Evolutionary conservation across 2,329 filamentous ascomycete species (phyloP).

Genomic region (Colletotrichum sp.): DNA sequence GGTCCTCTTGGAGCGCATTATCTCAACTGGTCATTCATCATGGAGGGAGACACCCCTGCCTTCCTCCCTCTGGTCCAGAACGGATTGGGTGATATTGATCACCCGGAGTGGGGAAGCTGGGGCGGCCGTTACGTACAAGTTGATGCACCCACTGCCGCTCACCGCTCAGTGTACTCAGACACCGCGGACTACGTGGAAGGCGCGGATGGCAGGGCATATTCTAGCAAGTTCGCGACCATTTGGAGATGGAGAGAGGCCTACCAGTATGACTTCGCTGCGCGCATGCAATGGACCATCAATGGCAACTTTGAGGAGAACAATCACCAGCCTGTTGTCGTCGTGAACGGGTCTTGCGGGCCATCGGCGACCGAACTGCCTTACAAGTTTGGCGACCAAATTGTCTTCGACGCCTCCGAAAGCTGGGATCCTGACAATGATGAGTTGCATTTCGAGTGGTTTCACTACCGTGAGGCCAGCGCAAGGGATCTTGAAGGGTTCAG

Average conservation of each 20-base stretch:
- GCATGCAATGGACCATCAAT: conserved; percentile 41
- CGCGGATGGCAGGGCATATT: conserved; percentile 29
- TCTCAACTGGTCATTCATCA: conserved; percentile 52
- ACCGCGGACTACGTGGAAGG: conserved; percentile 29
- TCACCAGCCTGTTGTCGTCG: conserved; percentile 49
- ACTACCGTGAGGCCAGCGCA: conserved; percentile 41
- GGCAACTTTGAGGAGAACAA: conserved; percentile 35
- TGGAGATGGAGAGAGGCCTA: conserved; percentile 46
- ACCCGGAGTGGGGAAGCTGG: conserved; percentile 53
- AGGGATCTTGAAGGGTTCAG: neutral
- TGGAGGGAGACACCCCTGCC: conserved; percentile 56
- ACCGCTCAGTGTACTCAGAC: conserved; percentile 27
- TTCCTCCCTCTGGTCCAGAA: conserved; percentile 55
- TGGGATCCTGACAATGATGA: conserved; percentile 50
- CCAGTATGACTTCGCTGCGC: conserved; percentile 45
- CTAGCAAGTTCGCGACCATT: conserved; percentile 36
- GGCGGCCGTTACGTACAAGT: conserved; percentile 46
- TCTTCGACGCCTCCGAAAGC: conserved; percentile 47
- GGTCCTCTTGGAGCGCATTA: conserved; percentile 46
- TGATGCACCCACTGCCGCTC: conserved; percentile 12
- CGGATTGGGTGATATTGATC: conserved; percentile 48
- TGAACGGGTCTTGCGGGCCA: conserved; percentile 45
- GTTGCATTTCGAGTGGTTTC: conserved; percentile 54
- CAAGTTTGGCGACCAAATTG: conserved; percentile 41
- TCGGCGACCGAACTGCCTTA: conserved; percentile 34